phyloP scores from a whole-genome alignment of 495 filamentous ascomycete species.

The Letharia lupina region DNA sequence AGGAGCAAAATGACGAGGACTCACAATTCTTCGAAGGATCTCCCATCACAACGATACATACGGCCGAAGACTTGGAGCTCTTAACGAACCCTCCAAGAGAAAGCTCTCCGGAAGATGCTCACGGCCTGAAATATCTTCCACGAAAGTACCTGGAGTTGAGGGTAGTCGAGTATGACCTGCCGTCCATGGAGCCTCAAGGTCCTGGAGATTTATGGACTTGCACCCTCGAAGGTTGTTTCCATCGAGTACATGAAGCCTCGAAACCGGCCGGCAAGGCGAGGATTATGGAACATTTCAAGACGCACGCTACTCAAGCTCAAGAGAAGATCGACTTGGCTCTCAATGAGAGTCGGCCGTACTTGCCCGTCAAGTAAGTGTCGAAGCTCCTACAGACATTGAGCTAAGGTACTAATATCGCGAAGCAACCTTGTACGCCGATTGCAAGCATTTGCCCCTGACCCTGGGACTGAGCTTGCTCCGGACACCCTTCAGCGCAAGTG shows the following conservation, averaged over 20 bases:
- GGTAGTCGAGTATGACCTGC: constrained; percentile 28
- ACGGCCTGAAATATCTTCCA: constrained; percentile 23
- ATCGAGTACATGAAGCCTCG: constrained; percentile 52
- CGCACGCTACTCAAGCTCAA: constrained; percentile 56
- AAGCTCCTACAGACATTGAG: constrained; percentile 19
- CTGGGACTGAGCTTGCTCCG: constrained; percentile 8
- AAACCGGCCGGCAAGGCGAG: constrained; percentile 47
- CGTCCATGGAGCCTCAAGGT: constrained; percentile 37
- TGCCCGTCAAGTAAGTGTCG: constrained; percentile 50
- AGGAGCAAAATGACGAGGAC: constrained; percentile 25
- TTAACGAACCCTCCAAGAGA: constrained; percentile 40
- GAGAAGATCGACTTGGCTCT: constrained; percentile 52
- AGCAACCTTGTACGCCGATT: constrained; percentile 25
- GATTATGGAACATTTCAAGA: constrained; percentile 55
- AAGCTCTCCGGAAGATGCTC: constrained; percentile 32
- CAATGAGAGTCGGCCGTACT: constrained; percentile 41
- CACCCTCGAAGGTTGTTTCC: constrained; percentile 56
- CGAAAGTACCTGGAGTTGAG: constrained; percentile 20
- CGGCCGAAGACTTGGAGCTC: constrained; percentile 37
- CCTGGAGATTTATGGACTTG: constrained; percentile 64
- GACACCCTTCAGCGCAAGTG: constrained; percentile 18
- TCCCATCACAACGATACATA: constrained; percentile 19
- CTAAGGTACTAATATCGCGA: background rate
- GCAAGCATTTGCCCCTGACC: constrained; percentile 20
- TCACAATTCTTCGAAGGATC: constrained; percentile 13